Base-by-base conservation (phyloP, 352 stramenopile genomes). In the Phytopythium montanum region DNA sequence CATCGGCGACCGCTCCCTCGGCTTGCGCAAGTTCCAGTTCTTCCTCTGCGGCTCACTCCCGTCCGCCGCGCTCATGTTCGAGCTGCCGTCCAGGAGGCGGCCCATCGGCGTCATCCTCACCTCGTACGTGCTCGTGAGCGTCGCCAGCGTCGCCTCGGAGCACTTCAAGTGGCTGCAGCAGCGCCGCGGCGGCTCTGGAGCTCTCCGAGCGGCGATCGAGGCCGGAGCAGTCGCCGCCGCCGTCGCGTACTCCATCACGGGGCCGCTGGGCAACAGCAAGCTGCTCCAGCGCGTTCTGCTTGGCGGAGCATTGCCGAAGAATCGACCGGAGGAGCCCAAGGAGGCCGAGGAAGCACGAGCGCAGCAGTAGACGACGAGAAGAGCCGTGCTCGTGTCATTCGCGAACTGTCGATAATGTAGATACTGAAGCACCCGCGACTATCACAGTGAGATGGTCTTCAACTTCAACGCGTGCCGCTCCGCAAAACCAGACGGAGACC, bases 41-140 rank as follows among this genome's bases (percentile, higher is more conserved):
- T 62, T 73, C 4, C 16, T 86, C 23, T 74, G 73, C 29, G 79
- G 79, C 6, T 68, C 75, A 39, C 52, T 89, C 16, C 73, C 76
- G 1, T 72, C 75, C 19, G 48, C 74, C 9, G 68, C 79, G 41
- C 68, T 89, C 36, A 68, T 87, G 42, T 79, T 82, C 42, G 79
- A 89, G 59, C 70, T 72, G 5, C 66, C 68, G 2, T 78, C 72
- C 10, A 64, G 79, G 21, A 61, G 77, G 21, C 67, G 69, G 2
- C 76, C 75, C 1, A 83, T 87, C 48, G 76, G 73, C 18, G 68
- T 89, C 9, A 85, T 89, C 60, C 75, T 89, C 45, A 69, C 70
- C 21, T 85, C 79, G 36, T 89, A 89, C 39, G 68, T 68, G 59
- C 76, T 85, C 8, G 61, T 86, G 49, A 89, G 76, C 42, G 64